phyloP scores from a whole-genome alignment of 768 basidiomycete species.

The Tricholoma hemisulphureum region DNA sequence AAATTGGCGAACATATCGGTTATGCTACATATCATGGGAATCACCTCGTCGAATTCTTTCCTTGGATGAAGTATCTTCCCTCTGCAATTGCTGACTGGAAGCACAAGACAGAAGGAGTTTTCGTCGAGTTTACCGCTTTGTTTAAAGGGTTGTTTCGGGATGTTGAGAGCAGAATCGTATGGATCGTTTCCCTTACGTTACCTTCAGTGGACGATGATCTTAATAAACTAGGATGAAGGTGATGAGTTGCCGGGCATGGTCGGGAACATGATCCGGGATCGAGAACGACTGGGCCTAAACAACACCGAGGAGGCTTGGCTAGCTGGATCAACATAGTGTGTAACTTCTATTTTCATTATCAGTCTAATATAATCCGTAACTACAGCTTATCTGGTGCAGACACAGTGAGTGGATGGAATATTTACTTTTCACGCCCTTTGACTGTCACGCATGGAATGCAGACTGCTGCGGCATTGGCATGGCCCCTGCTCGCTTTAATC shows the following conservation, averaged over 20 bases:
- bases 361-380: neutral
- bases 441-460: neutral
- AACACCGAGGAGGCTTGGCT: conserved; percentile 1
- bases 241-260: neutral
- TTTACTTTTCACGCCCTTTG: neutral
- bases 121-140: neutral
- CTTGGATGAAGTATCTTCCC: conserved; percentile 32
- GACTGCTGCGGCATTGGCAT: neutral
- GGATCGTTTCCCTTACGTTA: neutral
- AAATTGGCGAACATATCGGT: conserved; percentile 19
- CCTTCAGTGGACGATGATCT: neutral
- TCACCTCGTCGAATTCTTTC: conserved; percentile 36
- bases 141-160: neutral
- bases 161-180: neutral
- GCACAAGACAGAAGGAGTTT: conserved; percentile 1
- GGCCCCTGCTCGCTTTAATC: neutral
- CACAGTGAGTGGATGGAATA: neutral
- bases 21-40: conserved; percentile 35
- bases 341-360: neutral
- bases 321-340: neutral
- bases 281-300: neutral
- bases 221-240: neutral
- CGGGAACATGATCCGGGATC: neutral
- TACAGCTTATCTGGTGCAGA: neutral
- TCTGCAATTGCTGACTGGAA: conserved; percentile 29